Conservation (phyloP, 495 filamentous ascomycete genomes). For the Stereocaulon alpinum region DNA sequence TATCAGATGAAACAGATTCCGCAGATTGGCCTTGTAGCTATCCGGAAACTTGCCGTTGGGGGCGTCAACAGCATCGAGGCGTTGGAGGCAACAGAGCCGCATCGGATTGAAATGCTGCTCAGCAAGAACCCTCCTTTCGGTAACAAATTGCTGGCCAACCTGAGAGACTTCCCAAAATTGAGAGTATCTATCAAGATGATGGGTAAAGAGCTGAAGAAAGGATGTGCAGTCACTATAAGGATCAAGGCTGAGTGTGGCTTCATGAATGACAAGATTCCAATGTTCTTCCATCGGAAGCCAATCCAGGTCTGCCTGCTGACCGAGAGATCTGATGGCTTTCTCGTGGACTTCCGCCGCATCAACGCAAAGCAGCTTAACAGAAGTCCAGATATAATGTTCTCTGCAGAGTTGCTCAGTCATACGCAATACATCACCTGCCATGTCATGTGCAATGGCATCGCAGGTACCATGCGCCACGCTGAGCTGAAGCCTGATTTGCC, state of each 20-base stretch:
- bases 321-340: slow-evolving; percentile 61
- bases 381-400: slow-evolving; percentile 36
- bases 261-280: slow-evolving; percentile 54
- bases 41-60: slow-evolving; percentile 64
- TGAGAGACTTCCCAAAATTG: slow-evolving; percentile 68
- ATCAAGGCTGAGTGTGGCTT: slow-evolving; percentile 64
- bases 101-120: slow-evolving; percentile 65
- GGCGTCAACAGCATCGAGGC: slow-evolving; percentile 61
- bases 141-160: slow-evolving; percentile 48
- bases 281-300: slow-evolving; percentile 48
- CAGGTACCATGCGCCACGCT: slow-evolving; percentile 61
- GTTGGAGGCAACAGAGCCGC: slow-evolving; percentile 55
- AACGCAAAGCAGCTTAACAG: slow-evolving; percentile 56
- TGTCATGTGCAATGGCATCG: slow-evolving; percentile 80
- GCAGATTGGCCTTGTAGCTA: slow-evolving; percentile 64
- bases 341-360: slow-evolving; percentile 70
- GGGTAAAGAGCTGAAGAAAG: slow-evolving; percentile 37
- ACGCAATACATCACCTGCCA: slow-evolving; percentile 58
- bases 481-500: slow-evolving; percentile 54
- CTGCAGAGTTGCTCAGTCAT: slow-evolving; percentile 41
- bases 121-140: slow-evolving; percentile 81
- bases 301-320: slow-evolving; percentile 66
- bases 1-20: slow-evolving; percentile 81
- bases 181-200: slow-evolving; percentile 45
- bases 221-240: slow-evolving; percentile 42